phyloP scores from a whole-genome alignment of 495 filamentous ascomycete genomes.

The Pyrenopolyporus hunteri region DNA sequence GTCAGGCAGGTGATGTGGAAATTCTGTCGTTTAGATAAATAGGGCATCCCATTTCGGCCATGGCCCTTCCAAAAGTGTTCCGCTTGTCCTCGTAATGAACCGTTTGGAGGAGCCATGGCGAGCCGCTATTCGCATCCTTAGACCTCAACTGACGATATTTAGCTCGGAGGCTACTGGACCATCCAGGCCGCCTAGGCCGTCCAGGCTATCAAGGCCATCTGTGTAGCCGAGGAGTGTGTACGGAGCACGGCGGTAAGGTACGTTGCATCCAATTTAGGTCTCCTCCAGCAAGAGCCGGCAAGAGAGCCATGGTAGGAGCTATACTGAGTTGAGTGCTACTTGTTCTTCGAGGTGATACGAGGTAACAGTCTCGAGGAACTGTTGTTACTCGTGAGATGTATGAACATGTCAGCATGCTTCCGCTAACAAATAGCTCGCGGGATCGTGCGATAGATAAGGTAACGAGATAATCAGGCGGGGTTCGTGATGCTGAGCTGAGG shows the following conservation, averaged over 20 bases:
- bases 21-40: constrained; percentile 4
- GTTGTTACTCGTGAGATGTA: constrained; percentile 23
- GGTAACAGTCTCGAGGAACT: constrained; percentile 25
- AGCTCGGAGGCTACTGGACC: constrained; percentile 18
- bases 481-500: constrained; percentile 18
- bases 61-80: constrained; percentile 8
- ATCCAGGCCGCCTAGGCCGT: constrained; percentile 3
- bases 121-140: not conserved
- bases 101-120: not conserved
- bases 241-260: constrained; percentile 27
- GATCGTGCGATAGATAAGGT: constrained; percentile 39
- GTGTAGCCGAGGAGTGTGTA: constrained; percentile 20
- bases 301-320: constrained; percentile 1
- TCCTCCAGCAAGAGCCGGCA: constrained; percentile 6
- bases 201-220: constrained; percentile 14
- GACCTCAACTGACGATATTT: constrained; percentile 3
- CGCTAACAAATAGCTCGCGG: constrained; percentile 31
- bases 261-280: constrained; percentile 33
- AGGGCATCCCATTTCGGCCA: constrained; percentile 14
- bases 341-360: constrained; percentile 27
- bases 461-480: constrained; percentile 35
- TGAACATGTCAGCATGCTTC: constrained; percentile 15
- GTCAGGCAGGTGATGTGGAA: constrained; percentile 13
- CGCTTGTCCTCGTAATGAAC: constrained; percentile 25
- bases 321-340: constrained; percentile 8